phyloP scores from a whole-genome alignment of 805 yeast species.

The Yamadazyma tumulicola region DNA sequence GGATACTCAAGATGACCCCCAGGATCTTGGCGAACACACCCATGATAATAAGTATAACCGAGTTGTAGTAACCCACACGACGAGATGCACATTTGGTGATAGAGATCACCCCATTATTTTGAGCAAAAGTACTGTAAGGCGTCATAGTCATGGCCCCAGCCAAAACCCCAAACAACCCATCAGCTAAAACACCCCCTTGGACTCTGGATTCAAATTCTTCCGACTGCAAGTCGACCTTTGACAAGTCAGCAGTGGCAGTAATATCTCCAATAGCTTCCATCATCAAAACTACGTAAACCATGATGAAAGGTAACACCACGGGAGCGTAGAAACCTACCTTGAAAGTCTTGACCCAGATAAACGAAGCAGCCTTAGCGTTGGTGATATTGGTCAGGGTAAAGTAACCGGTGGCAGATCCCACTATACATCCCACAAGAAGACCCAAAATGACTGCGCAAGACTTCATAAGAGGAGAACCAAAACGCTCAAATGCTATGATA shows the following conservation, averaged over 20 bases:
- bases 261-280: constrained; percentile 94
- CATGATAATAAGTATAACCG: constrained; percentile 75
- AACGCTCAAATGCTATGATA: constrained; percentile 72
- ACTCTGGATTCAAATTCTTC: constrained; percentile 72
- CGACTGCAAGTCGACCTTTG: constrained; percentile 78
- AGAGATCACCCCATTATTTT: constrained; percentile 90
- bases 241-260: constrained; percentile 88
- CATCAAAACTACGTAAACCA: constrained; percentile 74
- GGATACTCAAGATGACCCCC: constrained; percentile 70
- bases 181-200: constrained; percentile 89
- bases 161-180: constrained; percentile 73
- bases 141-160: constrained; percentile 77
- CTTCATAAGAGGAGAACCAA: constrained; percentile 91
- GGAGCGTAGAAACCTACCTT: constrained; percentile 75
- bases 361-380: constrained; percentile 75
- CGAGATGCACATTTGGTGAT: constrained; percentile 87
- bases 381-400: constrained; percentile 56
- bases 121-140: constrained; percentile 88
- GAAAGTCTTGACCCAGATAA: constrained; percentile 84
- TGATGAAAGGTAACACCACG: constrained; percentile 75
- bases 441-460: constrained; percentile 89
- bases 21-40: constrained; percentile 84
- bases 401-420: constrained; percentile 86
- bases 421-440: constrained; percentile 79
- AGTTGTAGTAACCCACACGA: constrained; percentile 71